phyloP scores from a whole-genome alignment of 345 rosid species.

The Rhodamnia rubescens region DNA sequence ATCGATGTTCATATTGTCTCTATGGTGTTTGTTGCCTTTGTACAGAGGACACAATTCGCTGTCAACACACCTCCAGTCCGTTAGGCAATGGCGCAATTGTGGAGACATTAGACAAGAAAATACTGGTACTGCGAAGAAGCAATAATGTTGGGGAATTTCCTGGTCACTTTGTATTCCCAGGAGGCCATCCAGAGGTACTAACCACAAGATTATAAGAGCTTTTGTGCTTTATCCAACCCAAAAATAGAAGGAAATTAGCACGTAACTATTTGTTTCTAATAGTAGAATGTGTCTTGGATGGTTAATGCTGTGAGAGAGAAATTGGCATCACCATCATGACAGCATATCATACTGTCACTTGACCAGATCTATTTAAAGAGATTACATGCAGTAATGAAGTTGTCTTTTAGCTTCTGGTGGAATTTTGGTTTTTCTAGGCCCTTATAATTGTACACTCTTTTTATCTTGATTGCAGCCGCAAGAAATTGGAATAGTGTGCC shows the following conservation, averaged over 20 bases:
- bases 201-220: neutral
- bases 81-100: slow-evolving; percentile 75
- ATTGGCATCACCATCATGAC: neutral
- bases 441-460: neutral
- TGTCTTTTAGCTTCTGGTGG: neutral
- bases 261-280: neutral
- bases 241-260: neutral
- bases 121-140: slow-evolving; percentile 67
- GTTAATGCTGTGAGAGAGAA: neutral
- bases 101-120: slow-evolving; percentile 65
- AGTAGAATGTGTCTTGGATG: neutral
- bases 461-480: slow-evolving; percentile 37
- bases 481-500: slow-evolving; percentile 39
- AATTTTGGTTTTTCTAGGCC: neutral
- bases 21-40: neutral
- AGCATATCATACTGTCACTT: neutral
- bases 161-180: slow-evolving; percentile 81
- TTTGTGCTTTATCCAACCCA: neutral
- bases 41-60: slow-evolving; percentile 47
- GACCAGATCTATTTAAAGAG: neutral
- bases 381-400: neutral
- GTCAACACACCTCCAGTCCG: slow-evolving; percentile 77
- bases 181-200: slow-evolving; percentile 90
- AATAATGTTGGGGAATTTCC: slow-evolving; percentile 90
- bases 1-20: neutral